phyloP scores from a whole-genome alignment of 768 basidiomycete genomes.

The Cyathus striatus region DNA sequence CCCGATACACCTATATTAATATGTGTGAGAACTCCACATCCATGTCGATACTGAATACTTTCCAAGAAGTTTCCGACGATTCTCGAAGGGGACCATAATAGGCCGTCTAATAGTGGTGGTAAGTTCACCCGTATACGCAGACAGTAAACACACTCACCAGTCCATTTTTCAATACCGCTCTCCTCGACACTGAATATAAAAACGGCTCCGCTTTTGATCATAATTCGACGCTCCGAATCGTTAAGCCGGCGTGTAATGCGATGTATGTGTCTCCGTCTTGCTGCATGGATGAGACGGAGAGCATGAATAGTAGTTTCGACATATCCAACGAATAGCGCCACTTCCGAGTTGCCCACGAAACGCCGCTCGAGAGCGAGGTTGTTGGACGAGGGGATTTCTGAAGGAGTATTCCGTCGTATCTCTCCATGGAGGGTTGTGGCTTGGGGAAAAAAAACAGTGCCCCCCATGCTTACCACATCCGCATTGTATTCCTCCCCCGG shows the following conservation, averaged over 20 bases:
- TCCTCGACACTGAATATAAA: constrained; percentile 89
- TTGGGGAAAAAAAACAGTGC: no score
- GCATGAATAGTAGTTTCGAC: constrained; percentile 81
- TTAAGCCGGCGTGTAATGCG: constrained; percentile 81
- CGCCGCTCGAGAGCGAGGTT: constrained; percentile 47
- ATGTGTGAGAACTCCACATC: background rate
- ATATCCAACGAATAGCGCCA: constrained; percentile 70
- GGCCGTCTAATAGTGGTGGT: constrained; percentile 33
- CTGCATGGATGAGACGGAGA: constrained; percentile 81
- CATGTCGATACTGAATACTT: constrained; percentile 14
- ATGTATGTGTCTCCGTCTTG: constrained; percentile 72
- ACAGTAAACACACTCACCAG: constrained; percentile 35
- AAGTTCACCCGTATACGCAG: background rate
- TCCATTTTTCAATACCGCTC: constrained; percentile 87
- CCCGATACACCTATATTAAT: constrained; percentile 64
- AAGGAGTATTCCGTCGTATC: no score
- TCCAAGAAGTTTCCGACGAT: constrained; percentile 86
- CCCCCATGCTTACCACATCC: no score
- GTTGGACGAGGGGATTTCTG: no score
- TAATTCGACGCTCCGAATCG: constrained; percentile 67
- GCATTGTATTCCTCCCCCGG: no score
- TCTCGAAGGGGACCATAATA: constrained; percentile 79
- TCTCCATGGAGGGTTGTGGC: no score
- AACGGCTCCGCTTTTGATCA: constrained; percentile 65
- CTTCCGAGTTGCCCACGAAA: constrained; percentile 48